Conservation (phyloP, 495 filamentous ascomycete species). For the Talaromyces proteolyticus region DNA sequence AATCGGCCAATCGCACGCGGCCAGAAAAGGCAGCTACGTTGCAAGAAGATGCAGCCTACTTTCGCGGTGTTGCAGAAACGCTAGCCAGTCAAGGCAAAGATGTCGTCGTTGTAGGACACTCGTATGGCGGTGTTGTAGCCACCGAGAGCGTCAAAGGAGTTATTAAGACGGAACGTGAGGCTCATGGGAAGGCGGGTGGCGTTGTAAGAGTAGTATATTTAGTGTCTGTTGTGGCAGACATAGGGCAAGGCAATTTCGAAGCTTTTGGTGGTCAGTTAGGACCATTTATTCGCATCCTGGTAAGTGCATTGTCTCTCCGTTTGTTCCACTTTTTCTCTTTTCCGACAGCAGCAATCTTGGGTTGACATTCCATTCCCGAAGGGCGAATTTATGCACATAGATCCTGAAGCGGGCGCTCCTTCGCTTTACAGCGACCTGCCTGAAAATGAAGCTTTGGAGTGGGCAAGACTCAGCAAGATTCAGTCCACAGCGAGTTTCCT, state of each 20-base stretch:
- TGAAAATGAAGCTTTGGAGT: not conserved
- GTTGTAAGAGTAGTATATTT: slow-evolving; percentile 35
- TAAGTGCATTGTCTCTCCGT: too few species aligned
- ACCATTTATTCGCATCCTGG: slow-evolving; percentile 23
- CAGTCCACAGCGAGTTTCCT: slow-evolving; percentile 1
- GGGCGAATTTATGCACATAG: slow-evolving; percentile 16
- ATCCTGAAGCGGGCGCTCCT: slow-evolving; percentile 8
- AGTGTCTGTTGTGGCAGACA: slow-evolving; percentile 25
- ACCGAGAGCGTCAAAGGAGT: slow-evolving; percentile 36
- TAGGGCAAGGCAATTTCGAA: slow-evolving; percentile 20
- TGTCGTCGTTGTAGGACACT: slow-evolving; percentile 43
- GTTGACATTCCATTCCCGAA: slow-evolving; percentile 5
- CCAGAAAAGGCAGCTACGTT: slow-evolving; percentile 30
- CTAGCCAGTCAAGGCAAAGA: slow-evolving; percentile 31
- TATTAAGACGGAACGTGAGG: slow-evolving; percentile 20
- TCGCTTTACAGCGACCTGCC: not conserved
- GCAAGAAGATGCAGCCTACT: slow-evolving; percentile 21
- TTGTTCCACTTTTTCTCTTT: too few species aligned
- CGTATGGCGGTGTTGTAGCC: slow-evolving; percentile 43
- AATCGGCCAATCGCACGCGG: slow-evolving; percentile 33
- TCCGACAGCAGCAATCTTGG: too few species aligned
- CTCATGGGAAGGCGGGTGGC: slow-evolving; percentile 27
- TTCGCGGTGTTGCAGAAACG: slow-evolving; percentile 18
- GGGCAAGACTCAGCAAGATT: not conserved
- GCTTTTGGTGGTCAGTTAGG: slow-evolving; percentile 19